Evolutionary conservation across 768 basidiomycete genomes (phyloP).

Genomic region (Lactarius hengduanensis): DNA sequence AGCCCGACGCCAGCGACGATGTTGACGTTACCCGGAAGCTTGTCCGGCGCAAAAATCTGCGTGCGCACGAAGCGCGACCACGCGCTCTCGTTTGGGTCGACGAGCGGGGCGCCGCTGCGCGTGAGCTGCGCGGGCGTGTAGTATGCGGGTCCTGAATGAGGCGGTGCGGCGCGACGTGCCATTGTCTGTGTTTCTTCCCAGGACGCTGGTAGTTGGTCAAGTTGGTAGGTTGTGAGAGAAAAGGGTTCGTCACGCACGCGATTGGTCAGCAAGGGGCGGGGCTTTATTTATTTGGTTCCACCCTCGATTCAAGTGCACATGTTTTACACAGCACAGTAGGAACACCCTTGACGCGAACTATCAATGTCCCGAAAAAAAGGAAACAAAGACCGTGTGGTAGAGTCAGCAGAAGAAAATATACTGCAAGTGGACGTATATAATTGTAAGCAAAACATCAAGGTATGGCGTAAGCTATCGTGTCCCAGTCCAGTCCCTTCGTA

Average conservation of each 20-base stretch:
- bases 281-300: neutral
- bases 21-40: constrained; percentile 70
- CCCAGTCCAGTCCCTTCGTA: neutral
- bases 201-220: constrained; percentile 4
- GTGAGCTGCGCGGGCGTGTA: constrained; percentile 46
- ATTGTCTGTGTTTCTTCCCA: constrained; percentile 38
- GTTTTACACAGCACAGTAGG: too few relatives aligned
- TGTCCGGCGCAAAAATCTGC: constrained; percentile 71
- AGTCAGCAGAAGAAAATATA: neutral
- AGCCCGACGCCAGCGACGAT: constrained; percentile 62
- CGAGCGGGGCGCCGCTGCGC: constrained; percentile 38
- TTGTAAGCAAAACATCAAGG: constrained; percentile 12
- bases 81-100: constrained; percentile 61
- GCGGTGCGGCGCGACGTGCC: constrained; percentile 68
- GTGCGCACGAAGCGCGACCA: constrained; percentile 56
- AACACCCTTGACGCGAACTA: neutral
- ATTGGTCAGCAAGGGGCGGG: constrained; percentile 1
- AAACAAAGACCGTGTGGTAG: neutral
- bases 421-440: constrained; percentile 4
- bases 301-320: too few relatives aligned
- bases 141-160: constrained; percentile 52
- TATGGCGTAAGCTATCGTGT: constrained; percentile 23
- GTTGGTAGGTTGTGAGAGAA: neutral
- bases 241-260: neutral
- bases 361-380: neutral